Percentiles rank a stretch among this genome's conserved stretches.
Conservation (phyloP, 2,329 filamentous ascomycete genomes). For the Zymoseptoria tritici region DNA sequence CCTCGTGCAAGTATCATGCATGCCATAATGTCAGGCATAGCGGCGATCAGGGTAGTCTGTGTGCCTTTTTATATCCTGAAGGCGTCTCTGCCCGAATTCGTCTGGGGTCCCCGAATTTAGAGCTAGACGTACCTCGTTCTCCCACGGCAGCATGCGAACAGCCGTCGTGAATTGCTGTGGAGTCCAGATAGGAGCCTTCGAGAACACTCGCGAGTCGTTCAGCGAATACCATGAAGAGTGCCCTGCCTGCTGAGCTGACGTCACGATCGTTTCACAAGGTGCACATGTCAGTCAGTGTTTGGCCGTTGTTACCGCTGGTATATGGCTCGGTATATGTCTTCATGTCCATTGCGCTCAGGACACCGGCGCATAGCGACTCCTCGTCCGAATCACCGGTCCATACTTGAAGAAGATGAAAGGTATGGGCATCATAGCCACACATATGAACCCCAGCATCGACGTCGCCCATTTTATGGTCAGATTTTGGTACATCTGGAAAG, state of each 20-base stretch:
- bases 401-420: constrained; percentile 32
- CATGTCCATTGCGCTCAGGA: background rate
- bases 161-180: background rate
- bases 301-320: background rate
- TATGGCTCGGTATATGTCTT: background rate
- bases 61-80: background rate
- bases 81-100: background rate
- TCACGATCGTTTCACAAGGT: background rate
- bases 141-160: background rate
- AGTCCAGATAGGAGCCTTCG: too few relatives aligned
- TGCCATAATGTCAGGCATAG: background rate
- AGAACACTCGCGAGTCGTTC: too few relatives aligned
- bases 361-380: constrained; percentile 8
- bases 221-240: too few relatives aligned
- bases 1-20: background rate
- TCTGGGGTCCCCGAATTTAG: background rate
- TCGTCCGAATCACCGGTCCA: constrained; percentile 22
- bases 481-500: constrained; percentile 23
- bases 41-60: background rate
- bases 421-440: constrained; percentile 31
- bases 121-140: background rate
- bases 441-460: constrained; percentile 37
- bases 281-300: background rate
- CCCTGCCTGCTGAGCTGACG: background rate
- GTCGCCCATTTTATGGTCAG: constrained; percentile 39